Conservation (phyloP, 2,329 filamentous ascomycete genomes). For the Xylaria multiplex region DNA sequence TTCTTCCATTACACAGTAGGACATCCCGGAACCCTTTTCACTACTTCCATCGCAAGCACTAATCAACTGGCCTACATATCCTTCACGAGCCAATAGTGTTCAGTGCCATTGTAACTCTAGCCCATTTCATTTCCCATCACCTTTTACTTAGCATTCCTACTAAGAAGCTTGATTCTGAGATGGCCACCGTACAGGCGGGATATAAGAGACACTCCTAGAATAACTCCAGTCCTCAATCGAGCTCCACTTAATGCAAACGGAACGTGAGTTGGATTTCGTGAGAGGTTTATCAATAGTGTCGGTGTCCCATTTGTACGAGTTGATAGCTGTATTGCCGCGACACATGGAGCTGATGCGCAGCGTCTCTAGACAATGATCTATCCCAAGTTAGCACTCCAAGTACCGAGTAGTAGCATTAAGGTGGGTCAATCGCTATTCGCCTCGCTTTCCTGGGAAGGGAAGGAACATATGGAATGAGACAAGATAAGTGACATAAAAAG, state of each 20-base stretch:
- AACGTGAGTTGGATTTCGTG: constrained; percentile 26
- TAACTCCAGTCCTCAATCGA: constrained; percentile 34
- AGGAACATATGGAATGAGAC: not conserved
- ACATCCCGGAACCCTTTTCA: too few relatives aligned
- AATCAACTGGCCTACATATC: not conserved
- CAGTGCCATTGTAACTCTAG: not conserved
- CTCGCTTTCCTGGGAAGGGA: too few relatives aligned
- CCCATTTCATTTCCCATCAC: not conserved
- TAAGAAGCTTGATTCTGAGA: constrained; percentile 8
- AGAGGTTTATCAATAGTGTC: constrained; percentile 19
- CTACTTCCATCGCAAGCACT: not conserved
- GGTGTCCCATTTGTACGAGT: constrained; percentile 30
- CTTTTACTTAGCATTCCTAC: not conserved
- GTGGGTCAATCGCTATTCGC: not conserved
- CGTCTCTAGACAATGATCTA: constrained; percentile 35
- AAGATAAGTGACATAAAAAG: not conserved
- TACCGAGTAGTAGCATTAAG: not conserved
- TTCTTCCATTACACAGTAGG: too few relatives aligned
- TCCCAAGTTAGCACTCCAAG: not conserved
- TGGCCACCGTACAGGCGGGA: constrained; percentile 15
- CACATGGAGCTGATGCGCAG: constrained; percentile 33
- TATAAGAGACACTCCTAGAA: constrained; percentile 18
- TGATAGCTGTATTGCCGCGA: constrained; percentile 28
- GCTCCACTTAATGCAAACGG: constrained; percentile 30
- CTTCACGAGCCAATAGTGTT: not conserved